Conservation (phyloP, 2,329 filamentous ascomycete species). For the Fusarium torulosum region DNA sequence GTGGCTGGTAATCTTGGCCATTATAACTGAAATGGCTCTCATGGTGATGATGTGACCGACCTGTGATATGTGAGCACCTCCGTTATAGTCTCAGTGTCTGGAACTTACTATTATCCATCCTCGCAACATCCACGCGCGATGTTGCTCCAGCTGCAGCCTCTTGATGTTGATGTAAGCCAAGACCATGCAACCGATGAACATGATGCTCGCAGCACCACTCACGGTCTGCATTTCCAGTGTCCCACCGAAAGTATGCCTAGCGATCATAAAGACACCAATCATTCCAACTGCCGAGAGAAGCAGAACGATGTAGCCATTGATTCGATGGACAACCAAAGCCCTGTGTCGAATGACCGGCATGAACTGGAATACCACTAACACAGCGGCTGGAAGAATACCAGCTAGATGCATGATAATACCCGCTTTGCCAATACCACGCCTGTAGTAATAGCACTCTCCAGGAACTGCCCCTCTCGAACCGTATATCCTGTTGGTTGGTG, state of each 20-base stretch:
- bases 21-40: conserved; percentile 61
- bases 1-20: conserved; percentile 55
- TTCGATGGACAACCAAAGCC: conserved; percentile 66
- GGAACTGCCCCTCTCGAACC: conserved; percentile 42
- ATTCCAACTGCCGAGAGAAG: conserved; percentile 61
- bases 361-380: conserved; percentile 63
- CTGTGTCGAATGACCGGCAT: conserved; percentile 62
- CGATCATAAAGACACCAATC: conserved; percentile 66
- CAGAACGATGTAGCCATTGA: conserved; percentile 69
- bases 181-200: conserved; percentile 58
- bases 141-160: conserved; percentile 71
- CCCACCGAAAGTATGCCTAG: conserved; percentile 66
- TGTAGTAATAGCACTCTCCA: conserved; percentile 59
- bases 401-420: conserved; percentile 62
- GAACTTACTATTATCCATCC: conserved; percentile 61
- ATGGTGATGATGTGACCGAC: conserved; percentile 65
- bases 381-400: conserved; percentile 58
- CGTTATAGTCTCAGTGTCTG: accelerated
- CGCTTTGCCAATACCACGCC: conserved; percentile 39
- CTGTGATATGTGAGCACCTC: conserved; percentile 28
- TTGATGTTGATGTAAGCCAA: conserved; percentile 70
- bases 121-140: conserved; percentile 73
- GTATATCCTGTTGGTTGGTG: conserved; percentile 1
- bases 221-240: conserved; percentile 62
- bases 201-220: conserved; percentile 58